Percentiles rank a stretch among this genome's conserved stretches.
Conservation (phyloP, 2,329 filamentous ascomycete genomes). For the Cladobotryum protrusum region DNA sequence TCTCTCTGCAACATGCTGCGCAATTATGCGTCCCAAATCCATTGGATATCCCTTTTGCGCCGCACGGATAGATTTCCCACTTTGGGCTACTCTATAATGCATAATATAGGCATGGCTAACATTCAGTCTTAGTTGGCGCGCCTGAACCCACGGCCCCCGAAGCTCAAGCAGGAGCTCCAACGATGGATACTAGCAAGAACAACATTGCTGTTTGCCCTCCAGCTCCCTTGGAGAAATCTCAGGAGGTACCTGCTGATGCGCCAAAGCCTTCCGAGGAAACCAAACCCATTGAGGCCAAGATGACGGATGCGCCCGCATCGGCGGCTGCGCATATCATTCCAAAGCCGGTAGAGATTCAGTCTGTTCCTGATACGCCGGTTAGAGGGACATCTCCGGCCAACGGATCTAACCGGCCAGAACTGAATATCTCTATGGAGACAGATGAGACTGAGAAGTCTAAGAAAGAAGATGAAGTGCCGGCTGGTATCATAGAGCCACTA, state of each 20-base stretch:
- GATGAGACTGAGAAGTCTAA: slow-evolving; percentile 18
- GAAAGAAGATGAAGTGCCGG: slow-evolving; percentile 21
- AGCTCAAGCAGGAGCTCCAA: slow-evolving; percentile 22
- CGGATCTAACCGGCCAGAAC: slow-evolving; percentile 29
- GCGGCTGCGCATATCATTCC: slow-evolving; percentile 15
- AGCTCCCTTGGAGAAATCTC: slow-evolving; percentile 1
- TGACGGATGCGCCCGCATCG: slow-evolving; percentile 1
- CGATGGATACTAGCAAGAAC: slow-evolving; percentile 18
- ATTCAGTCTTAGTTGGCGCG: slow-evolving; percentile 21
- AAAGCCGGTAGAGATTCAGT: slow-evolving; percentile 31
- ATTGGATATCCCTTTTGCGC: neutral
- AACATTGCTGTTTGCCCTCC: slow-evolving; percentile 12
- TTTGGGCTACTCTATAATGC: neutral
- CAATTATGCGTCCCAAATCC: neutral
- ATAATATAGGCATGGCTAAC: slow-evolving; percentile 4
- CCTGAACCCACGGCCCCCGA: slow-evolving; percentile 24
- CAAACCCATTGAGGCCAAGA: slow-evolving; percentile 4
- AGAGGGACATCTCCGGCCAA: slow-evolving; percentile 29
- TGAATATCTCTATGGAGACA: slow-evolving; percentile 26
- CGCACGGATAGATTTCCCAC: neutral
- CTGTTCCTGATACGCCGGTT: slow-evolving; percentile 31
- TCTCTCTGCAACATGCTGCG: neutral
- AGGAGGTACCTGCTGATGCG: neutral
- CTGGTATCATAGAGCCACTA: slow-evolving; percentile 19
- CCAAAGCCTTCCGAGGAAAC: neutral